phyloP scores from a whole-genome alignment of 805 yeast genomes.

The Wickerhamomyces pijperi region DNA sequence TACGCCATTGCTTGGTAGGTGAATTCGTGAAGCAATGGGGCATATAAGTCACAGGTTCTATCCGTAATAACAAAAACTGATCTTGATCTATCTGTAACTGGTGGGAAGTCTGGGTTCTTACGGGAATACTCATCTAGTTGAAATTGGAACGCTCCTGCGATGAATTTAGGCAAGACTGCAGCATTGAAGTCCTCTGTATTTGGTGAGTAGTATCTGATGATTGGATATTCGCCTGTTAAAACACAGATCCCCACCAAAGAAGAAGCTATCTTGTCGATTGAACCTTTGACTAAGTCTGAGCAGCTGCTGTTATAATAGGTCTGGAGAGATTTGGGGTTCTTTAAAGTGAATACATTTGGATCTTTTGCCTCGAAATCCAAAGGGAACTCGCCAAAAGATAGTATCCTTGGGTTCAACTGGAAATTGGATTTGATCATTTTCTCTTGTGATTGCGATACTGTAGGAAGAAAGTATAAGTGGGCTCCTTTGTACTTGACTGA shows the following conservation, averaged over 20 bases:
- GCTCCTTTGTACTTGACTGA: constrained; percentile 71
- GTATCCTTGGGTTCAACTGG: constrained; percentile 18
- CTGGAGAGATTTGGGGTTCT: constrained; percentile 51
- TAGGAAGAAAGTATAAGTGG: constrained; percentile 64
- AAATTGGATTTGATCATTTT: constrained; percentile 18
- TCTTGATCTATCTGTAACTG: constrained; percentile 47
- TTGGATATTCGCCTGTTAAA: constrained; percentile 79
- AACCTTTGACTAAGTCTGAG: constrained; percentile 44
- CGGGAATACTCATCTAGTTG: constrained; percentile 71
- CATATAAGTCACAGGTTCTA: constrained; percentile 70
- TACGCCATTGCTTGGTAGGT: constrained; percentile 87
- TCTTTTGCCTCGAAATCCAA: constrained; percentile 58
- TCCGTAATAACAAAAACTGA: constrained; percentile 71
- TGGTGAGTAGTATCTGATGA: constrained; percentile 61
- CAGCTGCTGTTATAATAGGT: constrained; percentile 61
- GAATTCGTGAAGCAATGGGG: constrained; percentile 84
- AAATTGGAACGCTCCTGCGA: constrained; percentile 63
- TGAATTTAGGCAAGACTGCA: constrained; percentile 47
- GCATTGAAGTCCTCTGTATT: constrained; percentile 42
- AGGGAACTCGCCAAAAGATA: constrained; percentile 29
- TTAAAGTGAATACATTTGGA: constrained; percentile 59
- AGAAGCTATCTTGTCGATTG: constrained; percentile 48
- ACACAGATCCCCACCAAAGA: constrained; percentile 65
- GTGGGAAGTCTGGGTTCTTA: constrained; percentile 53
- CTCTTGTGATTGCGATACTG: constrained; percentile 25